phyloP scores from a whole-genome alignment of 2,329 filamentous ascomycete species.

The Xylaria sp. region DNA sequence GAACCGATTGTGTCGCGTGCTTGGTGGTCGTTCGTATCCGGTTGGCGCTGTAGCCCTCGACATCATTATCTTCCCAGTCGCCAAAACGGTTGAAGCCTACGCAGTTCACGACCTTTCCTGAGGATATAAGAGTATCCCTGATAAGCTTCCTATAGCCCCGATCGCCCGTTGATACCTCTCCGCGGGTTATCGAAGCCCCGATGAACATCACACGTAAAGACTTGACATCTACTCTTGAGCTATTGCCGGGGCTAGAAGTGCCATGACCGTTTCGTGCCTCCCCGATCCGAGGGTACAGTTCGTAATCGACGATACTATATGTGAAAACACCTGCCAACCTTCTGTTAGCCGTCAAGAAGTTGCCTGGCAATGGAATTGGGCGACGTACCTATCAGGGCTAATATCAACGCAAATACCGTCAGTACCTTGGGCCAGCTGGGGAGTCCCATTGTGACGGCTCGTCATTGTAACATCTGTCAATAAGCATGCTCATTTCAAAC shows the following conservation, averaged over 20 bases:
- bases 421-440: slow-evolving; percentile 12
- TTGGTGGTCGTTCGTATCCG: slow-evolving; percentile 42
- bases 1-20: slow-evolving; percentile 43
- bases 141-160: slow-evolving; percentile 47
- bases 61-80: slow-evolving; percentile 47
- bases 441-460: slow-evolving; percentile 18
- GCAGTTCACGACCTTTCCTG: slow-evolving; percentile 45
- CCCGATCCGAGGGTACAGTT: slow-evolving; percentile 34
- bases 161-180: slow-evolving; percentile 43
- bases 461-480: slow-evolving; percentile 5
- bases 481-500: neutral
- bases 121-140: slow-evolving; percentile 42
- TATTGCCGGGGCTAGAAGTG: slow-evolving; percentile 10
- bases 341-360: slow-evolving; percentile 15
- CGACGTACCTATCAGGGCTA: slow-evolving; percentile 31
- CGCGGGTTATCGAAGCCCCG: slow-evolving; percentile 45
- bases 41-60: slow-evolving; percentile 44
- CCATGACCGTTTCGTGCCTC: slow-evolving; percentile 1
- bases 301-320: slow-evolving; percentile 38
- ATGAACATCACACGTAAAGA: slow-evolving; percentile 47
- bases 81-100: slow-evolving; percentile 49
- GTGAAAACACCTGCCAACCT: slow-evolving; percentile 36
- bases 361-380: neutral
- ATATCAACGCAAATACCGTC: slow-evolving; percentile 10
- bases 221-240: slow-evolving; percentile 20